Base-by-base conservation (phyloP, 768 basidiomycete species). In the Lactifluus volemus region DNA sequence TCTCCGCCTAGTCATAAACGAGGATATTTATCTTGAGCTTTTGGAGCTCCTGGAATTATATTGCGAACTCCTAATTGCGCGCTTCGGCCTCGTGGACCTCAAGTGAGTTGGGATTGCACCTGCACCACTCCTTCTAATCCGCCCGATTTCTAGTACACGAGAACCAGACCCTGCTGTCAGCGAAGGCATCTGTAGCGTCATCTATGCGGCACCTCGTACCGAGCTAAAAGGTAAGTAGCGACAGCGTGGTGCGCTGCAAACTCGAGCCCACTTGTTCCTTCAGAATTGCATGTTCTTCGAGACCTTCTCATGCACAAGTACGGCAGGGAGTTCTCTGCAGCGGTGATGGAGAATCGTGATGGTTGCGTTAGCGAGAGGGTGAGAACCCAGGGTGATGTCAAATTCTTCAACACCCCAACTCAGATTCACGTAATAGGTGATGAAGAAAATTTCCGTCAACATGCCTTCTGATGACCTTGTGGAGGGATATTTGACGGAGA, bases 291-390 rank as follows among this genome's bases (percentile, higher is more conserved):
- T 65, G 77, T 92, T 41, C 74, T 98, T 54, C 85, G 97, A 57
- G 95, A 98, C 71, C 83, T 98, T 71, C 80, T 99, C 60, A 90
- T 95, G 88, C 90, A 94, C 71, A 97, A 97, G 75, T 97, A 86
- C 70, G 94, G 96, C 17, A 84, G 96, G 21, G 92, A 94, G 50
- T 98, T 91, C 71, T 84, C 94, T 15, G 66, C 85, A 17, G 81
- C 82, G n/a, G 85, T 89, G 2, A 89, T 93, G 80, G 90, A 94
- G 71, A 94, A 96, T 71, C 81, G 78, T 48, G 84, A 88, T 66
- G 77, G 78, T 15, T 84, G 86, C 72, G 95, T 99, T 48, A 89
- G 84, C 65, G 84, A 88, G 52, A 84, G 97, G 62, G 92, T 92
- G 74, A 73, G 85, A 44, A 65, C 41, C 32, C 44, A 12, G 49